phyloP scores from a whole-genome alignment of 169 alveolate species.

The Theileria parva region DNA sequence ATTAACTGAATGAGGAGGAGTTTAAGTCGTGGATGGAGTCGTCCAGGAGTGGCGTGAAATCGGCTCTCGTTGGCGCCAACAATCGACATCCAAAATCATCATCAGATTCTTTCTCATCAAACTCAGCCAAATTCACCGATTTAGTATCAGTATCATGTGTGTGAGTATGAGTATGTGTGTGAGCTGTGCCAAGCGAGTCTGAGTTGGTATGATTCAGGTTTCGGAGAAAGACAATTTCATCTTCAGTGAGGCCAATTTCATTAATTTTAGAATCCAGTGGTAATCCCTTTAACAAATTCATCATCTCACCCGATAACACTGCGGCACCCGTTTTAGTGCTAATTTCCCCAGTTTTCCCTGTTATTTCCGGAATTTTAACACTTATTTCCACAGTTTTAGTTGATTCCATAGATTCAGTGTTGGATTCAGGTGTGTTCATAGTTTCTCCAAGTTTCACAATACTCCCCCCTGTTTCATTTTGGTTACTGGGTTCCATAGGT shows the following conservation, averaged over 20 bases:
- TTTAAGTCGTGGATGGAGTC: conserved; percentile 42
- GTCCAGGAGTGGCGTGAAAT: conserved; percentile 12
- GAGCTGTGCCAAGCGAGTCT: neutral
- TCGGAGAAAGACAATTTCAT: conserved; percentile 13
- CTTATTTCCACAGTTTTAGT: too few relatives aligned
- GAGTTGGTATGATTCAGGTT: neutral
- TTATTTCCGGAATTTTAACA: too few relatives aligned
- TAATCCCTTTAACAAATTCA: conserved; percentile 5
- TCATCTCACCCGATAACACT: conserved; percentile 7
- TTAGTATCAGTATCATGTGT: neutral
- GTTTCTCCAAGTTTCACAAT: too few relatives aligned
- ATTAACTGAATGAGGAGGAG: neutral
- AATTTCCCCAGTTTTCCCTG: too few relatives aligned
- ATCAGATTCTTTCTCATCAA: neutral
- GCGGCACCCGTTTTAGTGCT: neutral
- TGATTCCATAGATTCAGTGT: too few relatives aligned
- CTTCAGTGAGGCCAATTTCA: conserved; percentile 19
- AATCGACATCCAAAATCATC: conserved; percentile 14
- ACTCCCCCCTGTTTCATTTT: too few relatives aligned
- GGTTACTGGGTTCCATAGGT: neutral
- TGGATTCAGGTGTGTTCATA: too few relatives aligned
- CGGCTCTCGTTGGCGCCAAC: conserved; percentile 18
- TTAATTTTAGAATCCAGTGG: neutral
- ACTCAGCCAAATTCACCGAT: neutral
- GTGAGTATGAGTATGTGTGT: neutral